Percentiles rank a stretch among this genome's conserved stretches.
Conservation (phyloP, 768 basidiomycete genomes). For the Pholiota microspora region DNA sequence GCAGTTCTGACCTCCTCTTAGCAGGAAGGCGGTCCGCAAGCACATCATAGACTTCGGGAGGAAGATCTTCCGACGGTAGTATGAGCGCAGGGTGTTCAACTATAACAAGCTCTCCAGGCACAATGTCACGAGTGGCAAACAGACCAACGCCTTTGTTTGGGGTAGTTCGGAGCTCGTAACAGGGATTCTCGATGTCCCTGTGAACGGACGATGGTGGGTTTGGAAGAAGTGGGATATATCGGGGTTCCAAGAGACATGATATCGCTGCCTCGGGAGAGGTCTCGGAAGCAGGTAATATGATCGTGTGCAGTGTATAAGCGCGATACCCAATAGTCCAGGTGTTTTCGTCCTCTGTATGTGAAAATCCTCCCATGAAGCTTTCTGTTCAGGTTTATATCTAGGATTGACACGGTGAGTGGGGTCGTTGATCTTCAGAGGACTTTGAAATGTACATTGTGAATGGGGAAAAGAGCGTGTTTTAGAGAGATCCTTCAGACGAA, state of each 20-base stretch:
- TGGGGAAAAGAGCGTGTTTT: too few species aligned
- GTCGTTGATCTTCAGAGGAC: too few species aligned
- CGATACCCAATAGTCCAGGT: conserved; percentile 9
- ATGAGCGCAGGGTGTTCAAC: conserved; percentile 41
- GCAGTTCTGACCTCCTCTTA: conserved; percentile 22
- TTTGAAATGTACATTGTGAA: too few species aligned
- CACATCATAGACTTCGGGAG: conserved; percentile 28
- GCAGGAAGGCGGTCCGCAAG: conserved; percentile 28
- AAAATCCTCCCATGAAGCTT: neutral
- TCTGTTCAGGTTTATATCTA: too few species aligned
- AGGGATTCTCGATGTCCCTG: neutral
- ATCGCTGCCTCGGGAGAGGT: conserved; percentile 5
- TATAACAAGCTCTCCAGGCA: conserved; percentile 31
- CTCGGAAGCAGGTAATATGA: conserved; percentile 9
- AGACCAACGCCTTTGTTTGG: conserved; percentile 33
- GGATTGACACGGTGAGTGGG: too few species aligned
- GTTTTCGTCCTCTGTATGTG: neutral
- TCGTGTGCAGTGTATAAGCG: conserved; percentile 13
- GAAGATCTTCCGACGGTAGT: conserved; percentile 29
- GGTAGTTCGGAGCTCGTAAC: conserved; percentile 14
- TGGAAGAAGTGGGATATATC: conserved; percentile 19
- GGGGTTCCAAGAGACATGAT: conserved; percentile 19
- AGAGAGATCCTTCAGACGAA: too few species aligned
- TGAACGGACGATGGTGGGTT: conserved; percentile 13
- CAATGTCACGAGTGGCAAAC: conserved; percentile 33